Base-by-base conservation (phyloP, 768 basidiomycete species). In the Cystofilobasidium bisporidii region DNA sequence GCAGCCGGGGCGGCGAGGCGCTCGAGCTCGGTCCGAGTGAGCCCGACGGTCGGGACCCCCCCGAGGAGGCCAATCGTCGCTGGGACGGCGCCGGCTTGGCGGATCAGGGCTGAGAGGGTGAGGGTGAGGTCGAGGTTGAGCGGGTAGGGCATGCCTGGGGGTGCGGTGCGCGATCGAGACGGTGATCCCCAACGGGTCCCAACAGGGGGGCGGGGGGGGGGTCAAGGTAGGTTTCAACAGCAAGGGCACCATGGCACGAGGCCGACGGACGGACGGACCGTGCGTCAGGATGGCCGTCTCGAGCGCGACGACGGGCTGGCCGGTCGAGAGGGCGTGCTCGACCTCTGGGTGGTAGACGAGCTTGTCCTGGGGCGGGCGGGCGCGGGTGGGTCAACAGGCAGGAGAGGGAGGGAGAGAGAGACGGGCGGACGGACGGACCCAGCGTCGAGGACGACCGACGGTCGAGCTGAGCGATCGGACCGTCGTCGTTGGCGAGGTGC, bases 281-380 rank as follows among this genome's bases (percentile, higher is more conserved):
- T 97, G 91, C 1, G 92, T 92, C 68, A 96, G 85, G 63, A 98
- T 83, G 1, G 94, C 86, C 1, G 88, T 89, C 76, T 98, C 94
- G 15, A 98, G 83, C 17, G 93, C 92, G 15, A 97, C 91, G 55
- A 97, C 81, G 24, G 91, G 85, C 69, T 79, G 80, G 14, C 81
- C 79, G 48, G 81, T 78, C 5, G 81, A 79, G 26, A 94, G 80
- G 4, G 93, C 92, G 64, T 92, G 83, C 70, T 86, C 79, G 38
- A 97, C 86, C 76, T 98, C 92, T 0, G 43, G 33, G 38, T 58
- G 32, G 47, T 48, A 20, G 10, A 56, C 53, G 5, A 56, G 53
- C 53, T 56, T 28, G 30, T 56, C 53, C 53, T 56, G 17, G 17
- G 5, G 10, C 2, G 47, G 22, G 24, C 41, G 8, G 41, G 41